Evolutionary conservation across 192 early-diverging fungal genomes (phyloP), one percentile per base, ranked within the genome.

Genomic region (Coemansia sp.): DNA sequence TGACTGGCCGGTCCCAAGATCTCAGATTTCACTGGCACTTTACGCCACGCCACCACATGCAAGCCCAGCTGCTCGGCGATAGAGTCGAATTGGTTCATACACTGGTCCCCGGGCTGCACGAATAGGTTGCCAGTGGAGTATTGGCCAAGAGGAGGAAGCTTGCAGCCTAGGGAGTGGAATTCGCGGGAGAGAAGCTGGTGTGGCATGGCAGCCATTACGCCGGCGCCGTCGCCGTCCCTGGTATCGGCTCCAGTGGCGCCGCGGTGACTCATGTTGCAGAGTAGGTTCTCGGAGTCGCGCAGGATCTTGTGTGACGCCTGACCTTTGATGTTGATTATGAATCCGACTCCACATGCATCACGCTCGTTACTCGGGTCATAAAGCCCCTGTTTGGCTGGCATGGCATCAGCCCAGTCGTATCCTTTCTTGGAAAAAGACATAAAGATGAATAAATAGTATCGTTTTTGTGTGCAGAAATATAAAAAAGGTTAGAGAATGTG

Each of bases 231-330:
- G 67, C 97, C 97, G 74, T 99, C 97, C 32, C 96, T 90, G 58
- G 90, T 88, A 75, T 98, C 95, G 44, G 96, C 94, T 62, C 94
- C 94, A 6, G 90, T 89, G 14, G 96, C 97, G 71, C 97, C 97
- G 68, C 97, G 90, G 84, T 99, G 97, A 63, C 95, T 96, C 97
- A 99, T 99, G 86, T 99, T 98, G 88, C 96, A 97, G 38, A 99
- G 91, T 72, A 99, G 89, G 75, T 85, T 84, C 67, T 90, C 87
- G 11, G 95, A 96, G 85, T 99, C 93, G 64, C 86, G 90, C 46
- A 99, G 89, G 67, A 98, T 92, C 69, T 89, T 87, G 88, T 99
- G 94, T 44, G 90, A 87, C 28, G 80, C 70, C 19, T 72, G 70
- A 68, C 96, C 97, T 76, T 95, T 93, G 83, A 99, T 95, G 83